Evolutionary conservation across 148 eudicot genomes (phyloP).

Genomic region (Vaccinium myrtillus): DNA sequence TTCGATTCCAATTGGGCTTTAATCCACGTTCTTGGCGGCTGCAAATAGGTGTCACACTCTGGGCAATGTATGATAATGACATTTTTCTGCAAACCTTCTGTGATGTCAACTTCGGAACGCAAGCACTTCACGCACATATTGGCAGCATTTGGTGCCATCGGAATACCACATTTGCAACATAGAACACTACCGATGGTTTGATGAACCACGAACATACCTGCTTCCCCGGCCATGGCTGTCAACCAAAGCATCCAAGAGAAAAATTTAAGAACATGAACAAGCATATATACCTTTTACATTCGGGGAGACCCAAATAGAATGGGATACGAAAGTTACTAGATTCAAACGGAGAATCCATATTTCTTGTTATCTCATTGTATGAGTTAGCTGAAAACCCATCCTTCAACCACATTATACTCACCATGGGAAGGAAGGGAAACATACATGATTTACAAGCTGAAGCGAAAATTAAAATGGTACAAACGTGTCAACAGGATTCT

Average conservation of each 20-base stretch:
- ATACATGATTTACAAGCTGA: background rate
- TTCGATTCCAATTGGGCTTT: constrained; percentile 61
- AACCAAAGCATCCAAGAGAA: background rate
- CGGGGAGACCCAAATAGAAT: background rate
- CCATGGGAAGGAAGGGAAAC: background rate
- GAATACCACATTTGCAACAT: constrained; percentile 71
- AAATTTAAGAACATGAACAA: background rate
- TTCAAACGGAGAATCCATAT: background rate
- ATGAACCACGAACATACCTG: constrained; percentile 50
- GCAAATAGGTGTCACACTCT: constrained; percentile 62
- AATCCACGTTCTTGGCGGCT: constrained; percentile 71
- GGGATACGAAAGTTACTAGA: background rate
- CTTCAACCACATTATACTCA: background rate
- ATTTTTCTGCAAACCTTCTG: constrained; percentile 65
- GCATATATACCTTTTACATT: background rate
- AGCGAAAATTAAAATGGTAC: background rate
- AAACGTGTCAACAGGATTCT: background rate
- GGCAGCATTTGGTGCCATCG: constrained; percentile 67
- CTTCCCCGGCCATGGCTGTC: constrained; percentile 41
- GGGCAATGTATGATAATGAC: constrained; percentile 53
- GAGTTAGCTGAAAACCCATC: background rate
- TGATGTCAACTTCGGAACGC: constrained; percentile 65
- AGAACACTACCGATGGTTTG: constrained; percentile 61
- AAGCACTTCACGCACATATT: constrained; percentile 74
- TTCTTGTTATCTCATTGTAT: background rate